A percentile compares a stretch with the other conserved stretches of the same genome.
Evolutionary conservation across 2,329 filamentous ascomycete genomes (phyloP).

Genomic region (Didymella exigua): DNA sequence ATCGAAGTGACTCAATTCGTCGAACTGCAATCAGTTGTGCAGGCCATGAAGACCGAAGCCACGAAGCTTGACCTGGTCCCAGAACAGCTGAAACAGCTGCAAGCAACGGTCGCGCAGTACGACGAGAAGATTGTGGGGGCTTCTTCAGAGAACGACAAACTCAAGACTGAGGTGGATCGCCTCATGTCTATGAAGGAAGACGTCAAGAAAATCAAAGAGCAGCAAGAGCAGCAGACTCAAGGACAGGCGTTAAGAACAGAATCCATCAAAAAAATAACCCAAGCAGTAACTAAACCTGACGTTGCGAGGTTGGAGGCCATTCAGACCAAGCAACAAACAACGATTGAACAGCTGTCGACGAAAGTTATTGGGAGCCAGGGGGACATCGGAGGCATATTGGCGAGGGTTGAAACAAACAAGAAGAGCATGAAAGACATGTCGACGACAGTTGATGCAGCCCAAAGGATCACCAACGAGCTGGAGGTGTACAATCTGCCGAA

Average conservation of each 20-base stretch:
- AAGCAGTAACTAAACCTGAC: neutral
- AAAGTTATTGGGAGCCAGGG: neutral
- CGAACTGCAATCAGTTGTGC: neutral
- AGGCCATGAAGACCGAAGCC: neutral
- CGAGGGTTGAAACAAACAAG: neutral
- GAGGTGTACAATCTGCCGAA: neutral
- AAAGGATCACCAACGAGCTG: neutral
- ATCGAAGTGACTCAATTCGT: neutral
- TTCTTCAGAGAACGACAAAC: neutral
- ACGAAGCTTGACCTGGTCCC: neutral
- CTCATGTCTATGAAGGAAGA: neutral
- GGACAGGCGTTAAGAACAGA: neutral
- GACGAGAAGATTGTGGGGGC: neutral
- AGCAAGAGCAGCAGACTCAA: neutral
- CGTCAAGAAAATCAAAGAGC: neutral
- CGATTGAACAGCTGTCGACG: neutral
- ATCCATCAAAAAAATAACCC: neutral
- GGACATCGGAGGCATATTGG: neutral
- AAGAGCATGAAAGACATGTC: neutral
- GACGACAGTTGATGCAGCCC: neutral
- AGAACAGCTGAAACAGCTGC: neutral
- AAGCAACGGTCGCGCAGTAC: neutral
- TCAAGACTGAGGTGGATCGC: neutral
- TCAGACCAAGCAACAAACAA: neutral
- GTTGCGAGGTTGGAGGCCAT: neutral